Percentiles rank a stretch among this genome's conserved stretches.
These are phyloP conservation scores for Linum usitatissimum DNA, from an alignment of 345 rosid species.

Conservation along the genomic window DNA sequence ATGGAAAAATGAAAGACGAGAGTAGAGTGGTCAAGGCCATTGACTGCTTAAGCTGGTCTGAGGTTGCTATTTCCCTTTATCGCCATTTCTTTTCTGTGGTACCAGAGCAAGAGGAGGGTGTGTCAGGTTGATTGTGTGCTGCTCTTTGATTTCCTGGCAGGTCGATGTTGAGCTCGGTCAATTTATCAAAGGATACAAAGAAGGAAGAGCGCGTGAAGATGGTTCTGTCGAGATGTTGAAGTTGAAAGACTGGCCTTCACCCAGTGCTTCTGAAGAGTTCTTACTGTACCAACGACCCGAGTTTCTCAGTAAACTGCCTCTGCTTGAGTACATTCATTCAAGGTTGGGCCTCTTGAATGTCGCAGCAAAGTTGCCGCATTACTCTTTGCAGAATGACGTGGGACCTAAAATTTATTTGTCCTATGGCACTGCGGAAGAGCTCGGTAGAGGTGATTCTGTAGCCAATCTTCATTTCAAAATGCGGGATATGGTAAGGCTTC, in stretches of 20 bases:
- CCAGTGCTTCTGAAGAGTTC: constrained; percentile 86
- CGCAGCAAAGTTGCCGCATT: constrained; percentile 93
- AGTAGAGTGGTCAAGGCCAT: constrained; percentile 56
- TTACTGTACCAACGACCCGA: constrained; percentile 79
- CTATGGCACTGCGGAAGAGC: constrained; percentile 55
- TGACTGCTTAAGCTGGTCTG: constrained; percentile 66
- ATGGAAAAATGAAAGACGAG: constrained; percentile 57
- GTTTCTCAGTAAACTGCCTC: constrained; percentile 76
- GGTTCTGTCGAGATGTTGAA: constrained; percentile 49
- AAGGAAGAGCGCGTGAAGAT: constrained; percentile 41
- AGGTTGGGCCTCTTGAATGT: constrained; percentile 88
- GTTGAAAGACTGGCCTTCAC: constrained; percentile 95
- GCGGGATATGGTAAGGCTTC: constrained; percentile 54
- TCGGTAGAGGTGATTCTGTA: constrained; percentile 50
- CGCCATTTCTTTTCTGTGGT: background rate
- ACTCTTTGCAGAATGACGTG: constrained; percentile 82
- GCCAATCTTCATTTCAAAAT: constrained; percentile 63
- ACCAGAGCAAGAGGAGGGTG: background rate
- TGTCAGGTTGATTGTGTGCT: constrained; percentile 9
- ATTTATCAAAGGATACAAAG: constrained; percentile 59
- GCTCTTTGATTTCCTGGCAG: constrained; percentile 31
- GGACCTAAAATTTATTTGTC: constrained; percentile 85
- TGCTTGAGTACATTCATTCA: constrained; percentile 88
- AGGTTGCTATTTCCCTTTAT: constrained; percentile 33
- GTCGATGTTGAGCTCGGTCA: constrained; percentile 63